These are phyloP conservation scores for Yamadazyma aaseri DNA, from an alignment of 1,139 yeast species.

Conservation along the genomic window DNA sequence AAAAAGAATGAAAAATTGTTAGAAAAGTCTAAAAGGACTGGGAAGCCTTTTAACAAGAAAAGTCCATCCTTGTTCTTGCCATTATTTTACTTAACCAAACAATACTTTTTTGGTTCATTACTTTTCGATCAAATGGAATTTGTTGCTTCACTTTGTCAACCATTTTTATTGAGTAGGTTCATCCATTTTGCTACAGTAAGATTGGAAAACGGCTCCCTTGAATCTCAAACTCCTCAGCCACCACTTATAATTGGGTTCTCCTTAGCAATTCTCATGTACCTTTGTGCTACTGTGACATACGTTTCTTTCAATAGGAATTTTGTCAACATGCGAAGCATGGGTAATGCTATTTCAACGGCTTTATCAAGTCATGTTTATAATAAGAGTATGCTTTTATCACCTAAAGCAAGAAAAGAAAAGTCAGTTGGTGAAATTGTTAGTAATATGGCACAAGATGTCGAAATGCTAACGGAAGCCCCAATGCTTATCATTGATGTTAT, in stretches of 20 bases:
- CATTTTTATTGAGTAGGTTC: conserved; percentile 32
- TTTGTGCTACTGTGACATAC: conserved; percentile 24
- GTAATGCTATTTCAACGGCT: conserved; percentile 21
- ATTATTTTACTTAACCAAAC: conserved; percentile 4
- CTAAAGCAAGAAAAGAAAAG: conserved; percentile 36
- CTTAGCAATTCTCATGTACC: conserved; percentile 28
- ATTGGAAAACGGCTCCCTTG: conserved; percentile 12
- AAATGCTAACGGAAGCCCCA: conserved; percentile 23
- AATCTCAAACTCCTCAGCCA: no score
- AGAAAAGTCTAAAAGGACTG: conserved; percentile 8
- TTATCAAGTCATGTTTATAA: conserved; percentile 31
- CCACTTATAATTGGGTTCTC: conserved; percentile 31
- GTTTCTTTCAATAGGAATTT: conserved; percentile 27
- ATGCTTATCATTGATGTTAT: conserved; percentile 26
- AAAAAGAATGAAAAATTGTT: conserved; percentile 10
- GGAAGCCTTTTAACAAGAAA: conserved; percentile 5
- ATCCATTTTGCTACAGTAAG: conserved; percentile 25
- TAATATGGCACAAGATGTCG: conserved; percentile 38
- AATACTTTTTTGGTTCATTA: conserved; percentile 12
- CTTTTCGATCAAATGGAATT: conserved; percentile 23
- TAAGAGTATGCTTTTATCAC: conserved; percentile 36
- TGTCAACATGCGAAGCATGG: conserved; percentile 19
- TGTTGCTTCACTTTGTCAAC: conserved; percentile 23
- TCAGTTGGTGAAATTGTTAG: conserved; percentile 42
- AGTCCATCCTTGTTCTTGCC: conserved; percentile 26